Percentiles rank a stretch among this genome's conserved stretches.
Evolutionary conservation across 2,329 filamentous ascomycete genomes (phyloP).

Genomic region (Neophaeococcomyces mojaviensis): DNA sequence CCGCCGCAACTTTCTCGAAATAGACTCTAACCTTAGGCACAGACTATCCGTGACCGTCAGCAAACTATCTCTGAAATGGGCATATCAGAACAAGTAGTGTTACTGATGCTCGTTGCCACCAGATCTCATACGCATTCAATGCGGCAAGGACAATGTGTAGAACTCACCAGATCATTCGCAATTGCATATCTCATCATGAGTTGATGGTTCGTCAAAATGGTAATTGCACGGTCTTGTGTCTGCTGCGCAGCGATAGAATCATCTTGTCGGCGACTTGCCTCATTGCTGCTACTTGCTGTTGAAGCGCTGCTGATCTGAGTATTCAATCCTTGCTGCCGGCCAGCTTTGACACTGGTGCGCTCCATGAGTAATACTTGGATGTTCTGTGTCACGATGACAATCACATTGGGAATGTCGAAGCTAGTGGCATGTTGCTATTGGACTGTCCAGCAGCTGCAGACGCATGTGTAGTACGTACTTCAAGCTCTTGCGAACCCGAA

Average conservation of each 20-base stretch:
- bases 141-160: neutral
- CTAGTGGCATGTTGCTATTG: too few relatives aligned
- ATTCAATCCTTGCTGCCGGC: too few relatives aligned
- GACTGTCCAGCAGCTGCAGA: too few relatives aligned
- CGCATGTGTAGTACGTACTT: too few relatives aligned
- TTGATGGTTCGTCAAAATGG: conserved; percentile 33
- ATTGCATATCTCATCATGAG: conserved; percentile 34
- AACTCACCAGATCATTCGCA: conserved; percentile 30
- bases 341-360: too few relatives aligned
- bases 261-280: too few relatives aligned
- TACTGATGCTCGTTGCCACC: neutral
- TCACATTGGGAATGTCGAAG: too few relatives aligned
- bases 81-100: neutral
- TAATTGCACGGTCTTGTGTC: conserved; percentile 27
- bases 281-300: too few relatives aligned
- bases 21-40: conserved; percentile 20
- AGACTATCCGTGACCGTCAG: conserved; percentile 10
- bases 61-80: neutral
- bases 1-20: conserved; percentile 19
- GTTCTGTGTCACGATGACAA: too few relatives aligned
- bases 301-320: too few relatives aligned
- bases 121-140: neutral
- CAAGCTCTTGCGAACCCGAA: too few relatives aligned
- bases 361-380: too few relatives aligned
- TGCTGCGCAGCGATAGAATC: conserved; percentile 9